Evolutionary conservation across 2,329 filamentous ascomycete species (phyloP).

Genomic region (Phialophora tarda): DNA sequence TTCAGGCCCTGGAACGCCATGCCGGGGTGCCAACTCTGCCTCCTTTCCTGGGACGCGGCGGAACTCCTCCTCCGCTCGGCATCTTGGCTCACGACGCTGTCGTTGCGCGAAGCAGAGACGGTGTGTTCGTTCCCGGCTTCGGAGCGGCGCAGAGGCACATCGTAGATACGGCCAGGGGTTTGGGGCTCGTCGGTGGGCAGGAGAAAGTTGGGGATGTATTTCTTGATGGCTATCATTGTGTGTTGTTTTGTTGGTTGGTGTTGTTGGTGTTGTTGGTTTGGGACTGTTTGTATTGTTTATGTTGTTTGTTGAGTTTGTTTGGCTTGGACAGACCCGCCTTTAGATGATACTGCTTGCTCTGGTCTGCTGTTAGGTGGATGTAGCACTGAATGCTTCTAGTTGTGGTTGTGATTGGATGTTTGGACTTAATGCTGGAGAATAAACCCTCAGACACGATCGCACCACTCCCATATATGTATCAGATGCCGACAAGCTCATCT

Average conservation of each 20-base stretch:
- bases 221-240: conserved; percentile 23
- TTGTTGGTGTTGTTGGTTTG: conserved; percentile 4
- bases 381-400: background rate
- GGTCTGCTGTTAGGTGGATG: too few species aligned
- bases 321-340: too few species aligned
- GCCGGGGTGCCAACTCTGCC: conserved; percentile 30
- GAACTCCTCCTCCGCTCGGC: conserved; percentile 18
- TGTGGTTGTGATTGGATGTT: background rate
- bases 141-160: conserved; percentile 23
- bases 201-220: conserved; percentile 34
- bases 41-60: conserved; percentile 3
- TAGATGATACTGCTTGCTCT: too few species aligned
- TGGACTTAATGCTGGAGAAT: background rate
- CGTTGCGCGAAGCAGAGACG: conserved; percentile 19
- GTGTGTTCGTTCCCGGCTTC: background rate
- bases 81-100: conserved; percentile 22
- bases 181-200: conserved; percentile 31
- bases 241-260: background rate
- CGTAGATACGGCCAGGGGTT: conserved; percentile 30
- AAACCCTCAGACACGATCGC: background rate
- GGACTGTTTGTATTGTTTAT: background rate
- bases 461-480: background rate
- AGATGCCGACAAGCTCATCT: background rate
- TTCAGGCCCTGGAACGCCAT: conserved; percentile 22
- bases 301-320: background rate